Evolutionary conservation across 2,329 filamentous ascomycete genomes (phyloP).

Genomic region (Bipolaris cookei): DNA sequence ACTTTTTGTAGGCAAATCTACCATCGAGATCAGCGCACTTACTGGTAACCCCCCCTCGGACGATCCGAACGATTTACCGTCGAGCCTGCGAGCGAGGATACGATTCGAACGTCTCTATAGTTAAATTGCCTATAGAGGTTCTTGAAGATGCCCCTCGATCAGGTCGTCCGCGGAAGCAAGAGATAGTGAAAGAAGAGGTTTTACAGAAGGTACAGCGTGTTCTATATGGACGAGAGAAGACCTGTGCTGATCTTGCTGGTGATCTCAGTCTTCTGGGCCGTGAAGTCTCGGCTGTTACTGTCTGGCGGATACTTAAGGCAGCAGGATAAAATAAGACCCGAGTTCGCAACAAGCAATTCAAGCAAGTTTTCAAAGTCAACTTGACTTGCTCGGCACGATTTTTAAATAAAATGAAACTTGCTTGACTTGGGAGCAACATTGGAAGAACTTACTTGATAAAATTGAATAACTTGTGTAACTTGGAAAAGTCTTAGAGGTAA

Average conservation of each 20-base stretch:
- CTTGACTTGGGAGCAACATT: no score
- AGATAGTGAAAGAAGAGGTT: background rate
- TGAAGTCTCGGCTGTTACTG: background rate
- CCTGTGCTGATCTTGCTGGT: constrained; percentile 20
- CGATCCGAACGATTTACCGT: background rate
- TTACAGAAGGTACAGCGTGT: background rate
- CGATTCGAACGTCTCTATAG: background rate
- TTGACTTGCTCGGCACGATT: no score
- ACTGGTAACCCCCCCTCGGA: background rate
- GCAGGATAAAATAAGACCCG: no score
- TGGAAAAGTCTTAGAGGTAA: no score
- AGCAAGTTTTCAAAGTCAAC: no score
- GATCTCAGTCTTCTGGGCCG: constrained; percentile 9
- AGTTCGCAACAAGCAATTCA: no score
- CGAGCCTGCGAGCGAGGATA: background rate
- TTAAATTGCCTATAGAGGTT: background rate
- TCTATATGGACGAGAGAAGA: constrained; percentile 16
- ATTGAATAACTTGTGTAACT: no score
- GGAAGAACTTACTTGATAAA: no score
- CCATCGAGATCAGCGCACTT: background rate
- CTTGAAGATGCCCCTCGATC: no score
- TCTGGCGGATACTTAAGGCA: constrained; percentile 2
- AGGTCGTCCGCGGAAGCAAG: background rate
- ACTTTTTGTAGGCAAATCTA: no score
- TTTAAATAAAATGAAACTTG: no score